phyloP scores from a whole-genome alignment of 2,329 filamentous ascomycete genomes.

The Alternaria conjuncta region DNA sequence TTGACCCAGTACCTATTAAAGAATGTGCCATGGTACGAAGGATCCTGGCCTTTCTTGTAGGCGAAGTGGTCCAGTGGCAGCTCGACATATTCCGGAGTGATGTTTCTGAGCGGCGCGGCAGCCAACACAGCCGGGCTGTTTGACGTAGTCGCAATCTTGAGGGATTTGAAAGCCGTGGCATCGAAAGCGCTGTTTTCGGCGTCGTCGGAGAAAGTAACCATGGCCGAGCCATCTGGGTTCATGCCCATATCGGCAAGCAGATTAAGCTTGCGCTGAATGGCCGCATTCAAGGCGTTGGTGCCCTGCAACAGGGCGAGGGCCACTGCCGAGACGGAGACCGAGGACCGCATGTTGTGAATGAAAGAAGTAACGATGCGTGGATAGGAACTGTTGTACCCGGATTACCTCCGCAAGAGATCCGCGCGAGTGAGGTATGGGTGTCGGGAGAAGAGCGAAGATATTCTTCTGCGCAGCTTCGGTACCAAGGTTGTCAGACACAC shows the following conservation, averaged over 20 bases:
- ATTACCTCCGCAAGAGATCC: neutral
- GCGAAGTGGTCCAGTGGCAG: conserved; percentile 48
- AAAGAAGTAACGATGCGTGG: neutral
- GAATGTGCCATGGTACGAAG: conserved; percentile 35
- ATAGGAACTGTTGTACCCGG: neutral
- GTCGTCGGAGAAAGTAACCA: conserved; percentile 11
- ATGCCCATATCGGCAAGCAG: conserved; percentile 43
- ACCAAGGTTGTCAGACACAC: neutral
- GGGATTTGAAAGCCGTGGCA: neutral
- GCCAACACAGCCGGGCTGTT: neutral
- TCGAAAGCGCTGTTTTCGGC: neutral
- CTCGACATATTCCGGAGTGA: conserved; percentile 42
- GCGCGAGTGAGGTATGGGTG: neutral
- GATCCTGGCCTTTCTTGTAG: conserved; percentile 24
- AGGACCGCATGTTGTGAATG: conserved; percentile 30
- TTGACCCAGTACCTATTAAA: conserved; percentile 49
- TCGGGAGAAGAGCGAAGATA: neutral
- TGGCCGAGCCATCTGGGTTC: conserved; percentile 39
- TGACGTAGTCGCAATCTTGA: conserved; percentile 9
- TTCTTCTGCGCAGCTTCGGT: neutral
- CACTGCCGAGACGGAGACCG: conserved; percentile 28
- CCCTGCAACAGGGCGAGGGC: conserved; percentile 33
- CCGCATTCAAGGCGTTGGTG: conserved; percentile 28
- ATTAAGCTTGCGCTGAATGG: conserved; percentile 27
- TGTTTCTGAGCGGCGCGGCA: conserved; percentile 1